Evolutionary conservation across 768 basidiomycete genomes (phyloP).

Genomic region (Erythrobasidium yunnanense): DNA sequence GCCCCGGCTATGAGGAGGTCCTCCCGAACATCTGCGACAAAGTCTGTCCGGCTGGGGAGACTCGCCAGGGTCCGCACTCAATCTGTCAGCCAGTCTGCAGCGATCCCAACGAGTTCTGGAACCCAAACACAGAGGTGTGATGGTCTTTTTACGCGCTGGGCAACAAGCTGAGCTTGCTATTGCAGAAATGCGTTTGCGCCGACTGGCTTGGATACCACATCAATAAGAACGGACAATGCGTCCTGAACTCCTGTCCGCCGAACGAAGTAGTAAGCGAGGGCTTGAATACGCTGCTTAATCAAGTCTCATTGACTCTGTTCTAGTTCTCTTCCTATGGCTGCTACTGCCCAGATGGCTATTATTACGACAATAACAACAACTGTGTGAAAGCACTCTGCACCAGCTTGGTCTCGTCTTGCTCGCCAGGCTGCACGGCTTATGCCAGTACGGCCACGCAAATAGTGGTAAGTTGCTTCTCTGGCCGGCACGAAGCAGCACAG

Average conservation of each 20-base stretch:
- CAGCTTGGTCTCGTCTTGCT: background rate
- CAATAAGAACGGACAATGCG: constrained; percentile 1
- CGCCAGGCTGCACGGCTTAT: too few relatives aligned
- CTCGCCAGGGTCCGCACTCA: too few relatives aligned
- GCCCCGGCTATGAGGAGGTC: too few relatives aligned
- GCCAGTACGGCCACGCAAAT: too few relatives aligned
- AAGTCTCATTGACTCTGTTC: background rate
- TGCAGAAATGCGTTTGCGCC: constrained; percentile 4
- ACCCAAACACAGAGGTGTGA: too few relatives aligned
- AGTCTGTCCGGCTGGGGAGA: too few relatives aligned
- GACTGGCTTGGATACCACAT: background rate
- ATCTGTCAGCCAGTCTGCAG: too few relatives aligned
- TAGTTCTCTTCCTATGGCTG: background rate
- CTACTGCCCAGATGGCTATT: constrained; percentile 12
- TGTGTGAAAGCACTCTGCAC: background rate
- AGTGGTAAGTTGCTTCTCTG: too few relatives aligned
- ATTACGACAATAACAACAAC: constrained; percentile 1
- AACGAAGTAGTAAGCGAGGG: constrained; percentile 3
- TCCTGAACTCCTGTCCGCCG: background rate
- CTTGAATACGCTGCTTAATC: background rate
- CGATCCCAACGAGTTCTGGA: too few relatives aligned
- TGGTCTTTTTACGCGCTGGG: too few relatives aligned
- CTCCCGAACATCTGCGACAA: too few relatives aligned
- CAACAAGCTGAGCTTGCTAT: background rate
- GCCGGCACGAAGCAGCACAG: too few relatives aligned